Evolutionary conservation across 2,329 filamentous ascomycete species (phyloP), one percentile per base, ranked within the genome.

Genomic region (Trichoderma guizhouense): DNA sequence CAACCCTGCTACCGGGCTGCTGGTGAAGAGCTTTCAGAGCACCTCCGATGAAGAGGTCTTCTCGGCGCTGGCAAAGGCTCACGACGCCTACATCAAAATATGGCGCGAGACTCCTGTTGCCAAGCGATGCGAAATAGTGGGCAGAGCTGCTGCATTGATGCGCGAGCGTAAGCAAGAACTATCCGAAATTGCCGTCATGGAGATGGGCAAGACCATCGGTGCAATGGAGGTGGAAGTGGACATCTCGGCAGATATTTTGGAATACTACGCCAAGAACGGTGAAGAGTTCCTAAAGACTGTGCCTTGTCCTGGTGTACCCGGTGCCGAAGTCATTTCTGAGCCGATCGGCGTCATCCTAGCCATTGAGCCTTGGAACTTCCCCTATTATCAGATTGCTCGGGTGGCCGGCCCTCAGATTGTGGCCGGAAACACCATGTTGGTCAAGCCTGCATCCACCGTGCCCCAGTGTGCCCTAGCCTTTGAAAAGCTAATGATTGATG

Each of bases 341-440:
- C 21, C 68, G 39, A n/a, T 70, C 14, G 68, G 68, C 28, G 68
- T 70, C 7, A 32, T 70, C 7, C 26, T 70, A 30, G 70, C 70
- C 4, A 93, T 94, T 79, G 93, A 94, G 77, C 92, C 92, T 69
- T 93, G 92, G 92, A 94, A 93, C 84, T 93, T 92, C 84, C 92
- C 92, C 7, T 83, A 94, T 43, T 86, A 91, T 77, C 93, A 93
- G 91, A 86, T 86, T 80, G 86, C 86, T 63, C 94, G 92, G 91
- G 95, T 95, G 87, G 88, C 92, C 74, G 89, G 86, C 69, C 90
- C 90, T 34, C 90, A 90, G 62, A 83, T 93, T 76, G 89, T 89
- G 72, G 87, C 88, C 58, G 91, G 91, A 77, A 92, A 92, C 86
- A 88, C 86, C 3, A 79, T 93, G 69, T 86, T 92, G 75, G 80